These are phyloP conservation scores for Melampsora larici-populina DNA, from an alignment of 1,284 basidiomycete genomes.

Conservation along the genomic window DNA sequence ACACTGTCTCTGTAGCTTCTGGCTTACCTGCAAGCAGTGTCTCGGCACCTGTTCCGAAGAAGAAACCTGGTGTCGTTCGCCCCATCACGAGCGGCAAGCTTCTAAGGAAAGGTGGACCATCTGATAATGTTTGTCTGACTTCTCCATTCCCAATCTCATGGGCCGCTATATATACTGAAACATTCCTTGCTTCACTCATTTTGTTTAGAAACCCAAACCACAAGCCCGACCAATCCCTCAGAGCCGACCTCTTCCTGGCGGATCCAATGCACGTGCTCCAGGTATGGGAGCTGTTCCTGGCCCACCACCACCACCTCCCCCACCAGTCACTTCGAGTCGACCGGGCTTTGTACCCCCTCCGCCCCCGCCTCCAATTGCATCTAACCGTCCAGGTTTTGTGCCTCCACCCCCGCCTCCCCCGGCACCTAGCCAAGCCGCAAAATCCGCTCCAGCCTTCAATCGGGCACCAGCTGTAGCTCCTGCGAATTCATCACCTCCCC, in stretches of 20 bases:
- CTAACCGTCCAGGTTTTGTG: constrained; percentile 50
- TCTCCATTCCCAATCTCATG: constrained; percentile 29
- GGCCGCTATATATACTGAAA: constrained; percentile 52
- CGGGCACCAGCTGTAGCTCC: constrained; percentile 14
- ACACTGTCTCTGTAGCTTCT: constrained; percentile 78
- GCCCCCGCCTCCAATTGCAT: constrained; percentile 19
- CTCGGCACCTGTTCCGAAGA: constrained; percentile 77
- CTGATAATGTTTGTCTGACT: constrained; percentile 58
- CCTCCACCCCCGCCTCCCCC: constrained; percentile 61
- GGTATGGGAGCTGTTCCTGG: constrained; percentile 53
- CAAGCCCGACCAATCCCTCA: constrained; percentile 48
- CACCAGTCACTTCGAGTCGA: constrained; percentile 49
- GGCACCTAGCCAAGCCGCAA: constrained; percentile 61
- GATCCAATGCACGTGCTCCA: constrained; percentile 46
- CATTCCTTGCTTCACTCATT: constrained; percentile 51
- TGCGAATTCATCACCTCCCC: constrained; percentile 42
- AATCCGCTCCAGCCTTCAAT: constrained; percentile 8
- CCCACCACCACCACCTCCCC: constrained; percentile 60
- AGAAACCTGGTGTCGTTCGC: constrained; percentile 75
- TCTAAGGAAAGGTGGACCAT: constrained; percentile 69
- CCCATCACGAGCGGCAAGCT: constrained; percentile 83
- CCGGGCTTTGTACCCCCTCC: constrained; percentile 43
- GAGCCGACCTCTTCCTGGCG: constrained; percentile 51
- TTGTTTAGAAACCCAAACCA: constrained; percentile 46
- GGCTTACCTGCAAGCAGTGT: constrained; percentile 79